Evolutionary conservation across 495 filamentous ascomycete genomes (phyloP), one percentile per base, ranked within the genome.

Genomic region (Neurospora sp.): DNA sequence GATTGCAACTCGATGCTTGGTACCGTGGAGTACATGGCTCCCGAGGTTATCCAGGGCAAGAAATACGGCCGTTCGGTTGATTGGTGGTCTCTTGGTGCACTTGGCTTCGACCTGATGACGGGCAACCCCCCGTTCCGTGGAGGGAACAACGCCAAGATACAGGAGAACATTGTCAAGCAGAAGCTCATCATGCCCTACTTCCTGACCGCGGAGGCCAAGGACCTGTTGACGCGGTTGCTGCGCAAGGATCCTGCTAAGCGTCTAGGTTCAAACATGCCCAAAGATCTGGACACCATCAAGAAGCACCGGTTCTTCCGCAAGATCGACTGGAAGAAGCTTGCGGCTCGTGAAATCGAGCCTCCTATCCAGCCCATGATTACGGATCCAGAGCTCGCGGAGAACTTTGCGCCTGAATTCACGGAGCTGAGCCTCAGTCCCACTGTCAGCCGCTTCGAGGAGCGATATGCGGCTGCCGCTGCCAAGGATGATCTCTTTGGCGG

Each of bases 21-120:
- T 73, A 99, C 96, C 3, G 89, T 97, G 75, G 96, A 98, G 77
- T 99, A 98, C 88, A 98, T 98, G 96, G 96, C 96, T 0, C 96
- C 96, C 5, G 96, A 99, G 83, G 91, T 99, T 44, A 90, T 99
- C 76, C 86, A 86, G 59, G 93, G 93, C 74, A 88, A 92, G 74
- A 89, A 89, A 76, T 99, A 99, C 81, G 94, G 94, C 80, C 93
- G 93, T 80, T 90, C 93, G 18, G 96, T 97, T 42, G 96, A 99
- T 84, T 99, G 94, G 94, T 99, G 96, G 96, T 96, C 94, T 5
- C 90, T 99, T 39, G 96, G 96, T 35, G 93, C 94, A 23, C 85
- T 99, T 42, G 94, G 93, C 66, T 95, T 89, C 80, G 96, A 99
- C 80, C 88, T 99, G 18, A 88, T 99, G 78, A 97, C 94, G 12